phyloP scores from a whole-genome alignment of 768 basidiomycete genomes.

The Heimioporus sp. region DNA sequence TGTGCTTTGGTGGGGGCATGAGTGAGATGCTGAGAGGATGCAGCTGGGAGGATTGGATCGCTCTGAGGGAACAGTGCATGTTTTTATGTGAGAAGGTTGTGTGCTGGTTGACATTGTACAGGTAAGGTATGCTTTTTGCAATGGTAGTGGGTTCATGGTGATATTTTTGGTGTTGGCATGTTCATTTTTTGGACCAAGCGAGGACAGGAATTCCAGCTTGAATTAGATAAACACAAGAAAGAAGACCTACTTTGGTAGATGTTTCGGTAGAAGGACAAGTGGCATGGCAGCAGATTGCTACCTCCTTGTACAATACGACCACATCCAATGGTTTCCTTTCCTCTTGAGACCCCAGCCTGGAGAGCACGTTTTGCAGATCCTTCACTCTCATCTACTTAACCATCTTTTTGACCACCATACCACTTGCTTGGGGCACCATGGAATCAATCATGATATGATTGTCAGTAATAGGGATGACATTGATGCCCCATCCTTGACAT shows the following conservation, averaged over 20 bases:
- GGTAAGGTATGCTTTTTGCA: conserved; percentile 79
- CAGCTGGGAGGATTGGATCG: conserved; percentile 69
- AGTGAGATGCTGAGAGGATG: conserved; percentile 73
- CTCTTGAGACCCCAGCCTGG: too few species aligned
- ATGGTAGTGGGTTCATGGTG: conserved; percentile 80
- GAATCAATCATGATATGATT: too few species aligned
- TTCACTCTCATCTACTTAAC: too few species aligned
- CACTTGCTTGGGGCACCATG: too few species aligned
- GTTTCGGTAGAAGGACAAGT: conserved; percentile 77
- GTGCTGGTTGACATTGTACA: conserved; percentile 68
- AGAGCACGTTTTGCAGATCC: too few species aligned
- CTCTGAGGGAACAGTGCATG: conserved; percentile 68
- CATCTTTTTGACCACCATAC: too few species aligned
- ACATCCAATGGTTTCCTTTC: too few species aligned
- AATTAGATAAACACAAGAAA: conserved; percentile 56
- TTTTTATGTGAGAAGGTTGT: conserved; percentile 70
- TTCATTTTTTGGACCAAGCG: conserved; percentile 70
- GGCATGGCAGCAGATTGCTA: too few species aligned
- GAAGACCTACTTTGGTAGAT: conserved; percentile 60
- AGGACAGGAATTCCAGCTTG: conserved; percentile 79
- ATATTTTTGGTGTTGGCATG: conserved; percentile 69
- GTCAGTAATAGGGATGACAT: too few species aligned
- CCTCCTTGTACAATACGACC: too few species aligned
- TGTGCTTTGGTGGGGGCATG: conserved; percentile 75
- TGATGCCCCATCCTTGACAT: too few species aligned